Percentiles rank a stretch among this genome's conserved stretches.
Evolutionary conservation across 768 basidiomycete genomes (phyloP).

Genomic region (Tricholoma furcatifolium): DNA sequence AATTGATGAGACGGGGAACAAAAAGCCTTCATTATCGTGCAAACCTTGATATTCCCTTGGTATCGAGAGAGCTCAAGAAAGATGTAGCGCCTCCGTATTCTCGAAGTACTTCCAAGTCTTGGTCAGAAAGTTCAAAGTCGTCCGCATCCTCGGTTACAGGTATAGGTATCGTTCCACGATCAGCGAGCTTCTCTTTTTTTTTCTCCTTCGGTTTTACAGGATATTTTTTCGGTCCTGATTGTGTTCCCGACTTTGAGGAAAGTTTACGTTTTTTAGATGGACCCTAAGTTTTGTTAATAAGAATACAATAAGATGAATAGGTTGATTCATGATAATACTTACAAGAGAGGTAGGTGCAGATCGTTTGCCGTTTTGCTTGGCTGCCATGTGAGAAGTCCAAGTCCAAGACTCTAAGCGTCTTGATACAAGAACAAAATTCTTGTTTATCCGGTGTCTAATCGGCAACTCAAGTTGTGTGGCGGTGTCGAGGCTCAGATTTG

Average conservation of each 20-base stretch:
- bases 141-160: constrained; percentile 49
- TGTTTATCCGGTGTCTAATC: background rate
- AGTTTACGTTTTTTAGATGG: constrained; percentile 66
- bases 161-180: constrained; percentile 61
- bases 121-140: constrained; percentile 61
- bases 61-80: constrained; percentile 75
- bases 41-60: constrained; percentile 78
- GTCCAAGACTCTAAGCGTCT: background rate
- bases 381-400: constrained; percentile 7
- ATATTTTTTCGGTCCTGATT: constrained; percentile 20
- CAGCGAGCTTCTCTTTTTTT: constrained; percentile 58
- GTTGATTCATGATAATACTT: background rate
- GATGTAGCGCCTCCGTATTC: constrained; percentile 60
- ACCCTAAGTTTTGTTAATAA: constrained; percentile 21
- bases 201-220: constrained; percentile 37
- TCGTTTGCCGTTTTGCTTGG: constrained; percentile 33
- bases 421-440: background rate
- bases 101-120: constrained; percentile 64
- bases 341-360: constrained; percentile 29
- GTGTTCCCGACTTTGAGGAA: constrained; percentile 24
- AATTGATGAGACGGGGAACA: background rate
- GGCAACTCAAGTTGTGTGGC: background rate
- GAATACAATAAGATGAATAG: background rate
- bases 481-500: background rate
- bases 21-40: constrained; percentile 18